phyloP scores from a whole-genome alignment of 768 basidiomycete genomes.

The Auriscalpium microsporum region DNA sequence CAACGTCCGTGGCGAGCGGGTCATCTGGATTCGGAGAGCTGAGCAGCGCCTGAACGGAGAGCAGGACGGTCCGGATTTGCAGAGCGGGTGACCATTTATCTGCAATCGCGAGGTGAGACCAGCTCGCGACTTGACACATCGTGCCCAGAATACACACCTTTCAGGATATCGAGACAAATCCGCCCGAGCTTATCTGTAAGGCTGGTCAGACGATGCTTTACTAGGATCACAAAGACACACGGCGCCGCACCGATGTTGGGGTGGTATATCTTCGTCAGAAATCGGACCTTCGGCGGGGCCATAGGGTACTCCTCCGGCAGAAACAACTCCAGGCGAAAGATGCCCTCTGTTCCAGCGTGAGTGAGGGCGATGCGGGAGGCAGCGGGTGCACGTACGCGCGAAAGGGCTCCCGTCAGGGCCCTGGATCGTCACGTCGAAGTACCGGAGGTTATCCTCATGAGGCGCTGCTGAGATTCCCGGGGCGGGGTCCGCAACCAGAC shows the following conservation, averaged over 20 bases:
- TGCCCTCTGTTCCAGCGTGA: constrained; percentile 50
- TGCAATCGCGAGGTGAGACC: constrained; percentile 21
- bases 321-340: constrained; percentile 95
- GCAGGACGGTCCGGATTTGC: constrained; percentile 94
- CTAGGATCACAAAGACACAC: neutral
- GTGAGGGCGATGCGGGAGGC: neutral
- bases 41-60: constrained; percentile 94
- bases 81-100: constrained; percentile 99
- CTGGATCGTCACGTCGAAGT: constrained; percentile 96
- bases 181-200: constrained; percentile 86
- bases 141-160: constrained; percentile 47
- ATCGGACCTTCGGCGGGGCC: constrained; percentile 96
- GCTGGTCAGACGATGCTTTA: neutral
- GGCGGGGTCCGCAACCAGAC: constrained; percentile 91
- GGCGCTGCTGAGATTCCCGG: constrained; percentile 94
- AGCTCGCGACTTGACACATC: neutral
- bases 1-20: constrained; percentile 88
- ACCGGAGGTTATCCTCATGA: constrained; percentile 95
- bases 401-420: constrained; percentile 95
- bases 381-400: constrained; percentile 34
- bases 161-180: constrained; percentile 96
- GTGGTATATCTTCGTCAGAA: constrained; percentile 99
- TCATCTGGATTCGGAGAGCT: constrained; percentile 96
- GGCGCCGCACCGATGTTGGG: constrained; percentile 87
- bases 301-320: constrained; percentile 99